These are phyloP conservation scores for Coemansia sp. DNA, from an alignment of 192 early-diverging fungal species.

Conservation along the genomic window DNA sequence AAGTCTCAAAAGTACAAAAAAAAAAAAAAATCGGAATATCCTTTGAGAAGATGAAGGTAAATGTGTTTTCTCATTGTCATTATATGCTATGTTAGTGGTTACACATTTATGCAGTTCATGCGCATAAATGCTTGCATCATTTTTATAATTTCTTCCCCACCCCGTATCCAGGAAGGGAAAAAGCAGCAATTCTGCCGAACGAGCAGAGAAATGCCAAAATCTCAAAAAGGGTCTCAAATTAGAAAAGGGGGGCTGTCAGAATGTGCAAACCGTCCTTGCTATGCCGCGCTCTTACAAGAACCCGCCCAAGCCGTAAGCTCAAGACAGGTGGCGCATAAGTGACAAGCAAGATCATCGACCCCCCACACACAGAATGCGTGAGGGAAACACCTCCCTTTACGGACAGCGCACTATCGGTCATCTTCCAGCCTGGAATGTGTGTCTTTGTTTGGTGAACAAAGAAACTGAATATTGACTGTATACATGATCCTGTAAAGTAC, in stretches of 20 bases:
- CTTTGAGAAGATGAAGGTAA: background rate
- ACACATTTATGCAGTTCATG: background rate
- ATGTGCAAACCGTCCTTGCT: conserved; percentile 52
- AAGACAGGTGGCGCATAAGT: conserved; percentile 25
- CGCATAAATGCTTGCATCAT: too few species aligned
- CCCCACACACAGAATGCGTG: background rate
- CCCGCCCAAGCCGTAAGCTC: conserved; percentile 3
- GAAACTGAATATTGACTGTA: conserved; percentile 55
- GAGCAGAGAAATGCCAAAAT: too few species aligned
- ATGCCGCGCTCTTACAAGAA: conserved; percentile 33
- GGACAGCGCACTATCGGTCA: conserved; percentile 47
- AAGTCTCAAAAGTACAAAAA: background rate
- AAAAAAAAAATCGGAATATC: conserved; percentile 2
- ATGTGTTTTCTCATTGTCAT: background rate
- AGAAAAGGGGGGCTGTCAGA: conserved; percentile 35
- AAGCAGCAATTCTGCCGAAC: too few species aligned
- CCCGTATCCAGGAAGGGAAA: too few species aligned
- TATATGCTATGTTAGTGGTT: background rate
- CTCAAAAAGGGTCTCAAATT: background rate
- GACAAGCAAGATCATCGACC: conserved; percentile 44
- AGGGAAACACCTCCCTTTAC: conserved; percentile 48
- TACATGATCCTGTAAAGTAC: conserved; percentile 55
- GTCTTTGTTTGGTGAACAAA: conserved; percentile 53
- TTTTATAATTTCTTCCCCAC: too few species aligned
- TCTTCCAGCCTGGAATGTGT: conserved; percentile 49